Evolutionary conservation across 202 grass and related monocot genomes (phyloP).

Genomic region (Carex sylvatica): DNA sequence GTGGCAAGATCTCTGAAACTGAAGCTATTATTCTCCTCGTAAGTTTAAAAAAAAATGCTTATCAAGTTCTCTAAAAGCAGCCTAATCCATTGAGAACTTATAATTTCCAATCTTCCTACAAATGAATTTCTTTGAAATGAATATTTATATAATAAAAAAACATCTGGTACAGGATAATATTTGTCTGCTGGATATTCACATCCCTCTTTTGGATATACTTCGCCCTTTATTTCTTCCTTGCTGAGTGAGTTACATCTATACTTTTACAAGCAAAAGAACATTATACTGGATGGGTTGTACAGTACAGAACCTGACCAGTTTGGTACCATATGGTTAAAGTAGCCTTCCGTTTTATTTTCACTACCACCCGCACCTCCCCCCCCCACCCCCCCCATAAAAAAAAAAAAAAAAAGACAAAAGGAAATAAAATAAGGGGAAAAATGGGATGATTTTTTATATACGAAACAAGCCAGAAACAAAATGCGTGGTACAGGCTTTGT

Average conservation of each 20-base stretch:
- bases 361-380: background rate
- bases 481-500: background rate
- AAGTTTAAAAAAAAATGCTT: constrained; percentile 26
- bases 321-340: background rate
- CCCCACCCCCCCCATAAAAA: too few relatives aligned
- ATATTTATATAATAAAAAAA: constrained; percentile 10
- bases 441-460: background rate
- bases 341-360: background rate
- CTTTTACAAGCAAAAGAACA: background rate
- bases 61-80: constrained; percentile 8
- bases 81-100: background rate
- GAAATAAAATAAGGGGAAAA: background rate
- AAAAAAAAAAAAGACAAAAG: background rate
- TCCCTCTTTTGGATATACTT: constrained; percentile 74
- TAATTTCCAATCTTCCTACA: background rate
- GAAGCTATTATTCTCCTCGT: constrained; percentile 36
- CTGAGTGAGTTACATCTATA: constrained; percentile 39
- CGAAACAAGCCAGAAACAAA: background rate
- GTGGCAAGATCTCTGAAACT: constrained; percentile 47
- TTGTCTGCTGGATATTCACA: constrained; percentile 69
- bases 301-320: background rate
- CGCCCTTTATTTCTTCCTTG: constrained; percentile 86
- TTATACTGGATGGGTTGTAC: background rate
- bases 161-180: constrained; percentile 45
- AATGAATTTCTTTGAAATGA: background rate